A percentile compares a stretch with the other conserved stretches of the same genome.
phyloP scores from a whole-genome alignment of 768 basidiomycete species.

The Kwoniella pini region DNA sequence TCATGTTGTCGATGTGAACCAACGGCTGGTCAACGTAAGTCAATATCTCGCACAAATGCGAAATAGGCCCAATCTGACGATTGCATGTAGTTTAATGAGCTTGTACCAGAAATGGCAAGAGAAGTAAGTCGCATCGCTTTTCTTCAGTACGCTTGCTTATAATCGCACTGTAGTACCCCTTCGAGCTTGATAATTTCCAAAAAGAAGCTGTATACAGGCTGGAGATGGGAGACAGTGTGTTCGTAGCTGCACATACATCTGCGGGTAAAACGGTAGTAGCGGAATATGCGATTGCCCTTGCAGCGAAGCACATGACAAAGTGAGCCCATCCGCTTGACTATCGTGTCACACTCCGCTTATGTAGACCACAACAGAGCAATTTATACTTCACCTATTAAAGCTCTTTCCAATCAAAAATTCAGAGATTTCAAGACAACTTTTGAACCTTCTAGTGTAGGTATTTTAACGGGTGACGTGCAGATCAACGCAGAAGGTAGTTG shows the following conservation, averaged over 20 bases:
- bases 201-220: slow-evolving; percentile 98
- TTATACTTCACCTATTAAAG: slow-evolving; percentile 98
- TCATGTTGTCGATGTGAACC: slow-evolving; percentile 91
- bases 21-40: slow-evolving; percentile 70
- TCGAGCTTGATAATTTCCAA: slow-evolving; percentile 96
- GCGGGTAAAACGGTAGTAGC: slow-evolving; percentile 99
- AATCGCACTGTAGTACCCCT: slow-evolving; percentile 75
- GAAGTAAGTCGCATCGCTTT: slow-evolving; percentile 61
- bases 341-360: slow-evolving; percentile 6
- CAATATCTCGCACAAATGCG: not conserved
- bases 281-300: slow-evolving; percentile 96
- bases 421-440: slow-evolving; percentile 98
- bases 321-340: slow-evolving; percentile 46
- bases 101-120: slow-evolving; percentile 95
- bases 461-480: slow-evolving; percentile 97
- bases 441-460: slow-evolving; percentile 85
- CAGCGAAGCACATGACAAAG: slow-evolving; percentile 99
- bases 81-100: slow-evolving; percentile 60
- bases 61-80: not conserved
- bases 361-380: slow-evolving; percentile 68
- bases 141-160: not conserved
- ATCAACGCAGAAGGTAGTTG: slow-evolving; percentile 98
- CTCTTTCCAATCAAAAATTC: slow-evolving; percentile 97
- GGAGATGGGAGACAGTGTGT: slow-evolving; percentile 95
- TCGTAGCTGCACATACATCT: slow-evolving; percentile 99